Conservation (phyloP, 2,329 filamentous ascomycete species). For the Pestalotiopsis sp. region DNA sequence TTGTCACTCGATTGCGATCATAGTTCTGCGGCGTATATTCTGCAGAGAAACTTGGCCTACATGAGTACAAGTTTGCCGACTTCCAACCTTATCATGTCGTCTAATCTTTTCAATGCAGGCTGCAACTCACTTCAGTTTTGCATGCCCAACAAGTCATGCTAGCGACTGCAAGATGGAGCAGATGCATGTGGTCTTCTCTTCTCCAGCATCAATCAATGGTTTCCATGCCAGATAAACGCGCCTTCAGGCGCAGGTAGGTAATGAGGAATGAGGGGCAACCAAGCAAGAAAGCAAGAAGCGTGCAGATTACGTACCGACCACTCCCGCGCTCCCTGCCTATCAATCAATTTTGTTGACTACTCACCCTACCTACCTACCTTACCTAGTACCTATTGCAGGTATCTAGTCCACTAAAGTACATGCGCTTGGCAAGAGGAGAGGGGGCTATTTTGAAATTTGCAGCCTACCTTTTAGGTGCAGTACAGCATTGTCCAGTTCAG, state of each 20-base stretch:
- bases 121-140: neutral
- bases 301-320: slow-evolving; percentile 3
- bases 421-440: neutral
- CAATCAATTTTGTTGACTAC: too few relatives aligned
- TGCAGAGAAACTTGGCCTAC: too few relatives aligned
- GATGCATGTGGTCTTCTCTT: neutral
- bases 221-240: neutral
- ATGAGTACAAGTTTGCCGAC: too few relatives aligned
- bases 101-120: neutral
- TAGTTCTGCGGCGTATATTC: too few relatives aligned
- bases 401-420: neutral
- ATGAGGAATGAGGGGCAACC: slow-evolving; percentile 6
- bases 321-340: neutral
- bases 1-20: too few relatives aligned
- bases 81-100: neutral
- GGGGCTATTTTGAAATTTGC: slow-evolving; percentile 8
- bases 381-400: neutral
- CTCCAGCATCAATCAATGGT: neutral
- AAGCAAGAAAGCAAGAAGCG: neutral
- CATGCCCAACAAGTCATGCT: neutral
- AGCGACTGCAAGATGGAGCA: neutral
- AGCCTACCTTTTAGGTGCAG: slow-evolving; percentile 2
- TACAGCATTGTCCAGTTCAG: slow-evolving; percentile 7
- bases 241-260: neutral
- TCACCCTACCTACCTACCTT: too few relatives aligned